phyloP scores from a whole-genome alignment of 306 rosid species.

The Cyamopsis tetragonoloba region DNA sequence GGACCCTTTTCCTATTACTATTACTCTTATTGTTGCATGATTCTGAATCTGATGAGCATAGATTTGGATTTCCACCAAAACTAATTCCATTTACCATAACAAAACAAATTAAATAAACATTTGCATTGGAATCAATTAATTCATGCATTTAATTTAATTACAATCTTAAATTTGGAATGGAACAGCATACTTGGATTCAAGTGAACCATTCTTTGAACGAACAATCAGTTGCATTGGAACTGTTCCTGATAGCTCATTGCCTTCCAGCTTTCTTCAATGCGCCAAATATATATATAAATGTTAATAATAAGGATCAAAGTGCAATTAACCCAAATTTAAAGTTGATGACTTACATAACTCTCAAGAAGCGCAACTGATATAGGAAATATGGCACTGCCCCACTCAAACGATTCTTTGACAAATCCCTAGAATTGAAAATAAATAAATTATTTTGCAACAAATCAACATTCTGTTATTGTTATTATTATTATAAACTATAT shows the following conservation, averaged over 20 bases:
- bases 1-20: conserved; percentile 13
- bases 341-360: conserved; percentile 31
- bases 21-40: conserved; percentile 38
- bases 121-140: no score
- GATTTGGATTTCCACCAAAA: conserved; percentile 41
- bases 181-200: conserved; percentile 31
- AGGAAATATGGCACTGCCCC: conserved; percentile 36
- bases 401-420: conserved; percentile 35
- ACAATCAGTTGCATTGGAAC: conserved; percentile 28
- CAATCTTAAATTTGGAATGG: not conserved
- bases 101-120: no score
- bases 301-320: no score
- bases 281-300: not conserved
- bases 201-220: conserved; percentile 15
- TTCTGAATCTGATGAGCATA: conserved; percentile 32
- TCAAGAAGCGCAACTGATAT: conserved; percentile 21
- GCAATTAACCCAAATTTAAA: no score
- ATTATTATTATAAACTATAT: not conserved
- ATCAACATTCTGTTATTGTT: no score
- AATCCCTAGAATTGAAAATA: conserved; percentile 25
- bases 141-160: no score
- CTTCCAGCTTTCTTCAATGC: conserved; percentile 38
- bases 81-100: conserved; percentile 27
- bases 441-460: no score
- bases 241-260: conserved; percentile 36